Base-by-base conservation (phyloP, 2,329 filamentous ascomycete species). In the Epichloe gansuensis region DNA sequence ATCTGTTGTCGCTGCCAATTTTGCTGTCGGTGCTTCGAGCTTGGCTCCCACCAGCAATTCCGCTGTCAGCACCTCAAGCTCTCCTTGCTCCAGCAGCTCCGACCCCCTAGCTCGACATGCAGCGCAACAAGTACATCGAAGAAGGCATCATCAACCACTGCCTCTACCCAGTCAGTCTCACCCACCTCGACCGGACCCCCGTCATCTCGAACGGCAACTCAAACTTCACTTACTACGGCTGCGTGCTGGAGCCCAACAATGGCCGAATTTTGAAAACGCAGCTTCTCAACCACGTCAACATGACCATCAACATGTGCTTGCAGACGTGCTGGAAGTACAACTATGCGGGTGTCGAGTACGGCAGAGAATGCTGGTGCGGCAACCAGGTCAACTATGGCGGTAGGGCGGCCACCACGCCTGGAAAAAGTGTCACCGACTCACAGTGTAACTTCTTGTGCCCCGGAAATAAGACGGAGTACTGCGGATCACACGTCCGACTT, bases 351-450 rank as follows among this genome's bases (percentile, higher is more conserved):
- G 61, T 70, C 4, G 67, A 71, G 49, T 70, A 70, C 35, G 66
- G 66, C 6, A 61, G 59, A 2, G 68, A 71, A 23, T 71, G 69
- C 28, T 71, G 65, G 62, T 71, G 68, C 43, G 67, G 67, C 5
- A 62, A 69, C 48, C 46, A 50, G 0, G 52, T 71, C 9, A 61
- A 62, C 25, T 58, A 65, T 28, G 57, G 58, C 5, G 66, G 64
- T 0, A 60, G 54, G 53, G 34, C 51, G 5, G 53, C 54, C 9
- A 48, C 57, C 0, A 56, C 52, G 2, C 60, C 62, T 0, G 66
- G 63, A 0, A 62, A 59, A 51, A 68, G 68, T 42, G 60, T 66
- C 2, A 61, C 60, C 0, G 55, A 62, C 51, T 44, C 58, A 0
- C 58, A 69, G 25, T 71, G 69, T 49, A 64, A 60, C 38, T 62